These are phyloP conservation scores for Hypoxylon sp. DNA, from an alignment of 2,329 filamentous ascomycete genomes.

Conservation along the genomic window DNA sequence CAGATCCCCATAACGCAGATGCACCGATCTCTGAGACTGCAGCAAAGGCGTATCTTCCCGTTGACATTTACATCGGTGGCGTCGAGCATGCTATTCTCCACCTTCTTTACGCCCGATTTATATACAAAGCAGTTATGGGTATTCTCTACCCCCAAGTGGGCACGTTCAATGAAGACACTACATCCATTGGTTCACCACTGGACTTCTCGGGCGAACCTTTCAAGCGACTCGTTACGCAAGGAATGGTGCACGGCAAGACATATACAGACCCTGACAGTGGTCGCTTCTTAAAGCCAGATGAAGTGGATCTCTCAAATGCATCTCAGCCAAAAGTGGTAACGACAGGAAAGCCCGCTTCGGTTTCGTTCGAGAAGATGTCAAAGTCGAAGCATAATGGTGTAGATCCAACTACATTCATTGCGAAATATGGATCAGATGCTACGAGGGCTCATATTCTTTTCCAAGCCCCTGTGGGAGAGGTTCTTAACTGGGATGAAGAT, in stretches of 20 bases:
- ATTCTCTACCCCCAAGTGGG: conserved; percentile 56
- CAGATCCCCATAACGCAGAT: conserved; percentile 72
- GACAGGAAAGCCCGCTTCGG: conserved; percentile 64
- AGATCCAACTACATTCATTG: conserved; percentile 77
- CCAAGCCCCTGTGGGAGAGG: conserved; percentile 82
- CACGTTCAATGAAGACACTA: conserved; percentile 41
- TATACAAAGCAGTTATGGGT: conserved; percentile 82
- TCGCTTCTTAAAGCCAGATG: conserved; percentile 77
- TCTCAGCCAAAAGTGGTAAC: conserved; percentile 67
- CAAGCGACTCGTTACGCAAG: conserved; percentile 82
- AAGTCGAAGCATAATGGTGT: conserved; percentile 95
- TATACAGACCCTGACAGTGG: conserved; percentile 78
- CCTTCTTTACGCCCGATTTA: conserved; percentile 87
- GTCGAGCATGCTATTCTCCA: conserved; percentile 93
- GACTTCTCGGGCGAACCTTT: conserved; percentile 71
- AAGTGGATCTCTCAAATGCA: conserved; percentile 71
- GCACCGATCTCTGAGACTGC: conserved; percentile 68
- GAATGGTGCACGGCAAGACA: conserved; percentile 92
- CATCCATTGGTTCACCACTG: conserved; percentile 24
- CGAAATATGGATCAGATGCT: conserved; percentile 81
- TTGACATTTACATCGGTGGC: conserved; percentile 89
- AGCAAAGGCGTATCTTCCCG: conserved; percentile 69
- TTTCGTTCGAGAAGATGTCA: conserved; percentile 91
- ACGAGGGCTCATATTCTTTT: conserved; percentile 89
- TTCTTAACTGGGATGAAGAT: conserved; percentile 86